phyloP scores from a whole-genome alignment of 2,329 filamentous ascomycete species.

The Penicillium brasilianum region DNA sequence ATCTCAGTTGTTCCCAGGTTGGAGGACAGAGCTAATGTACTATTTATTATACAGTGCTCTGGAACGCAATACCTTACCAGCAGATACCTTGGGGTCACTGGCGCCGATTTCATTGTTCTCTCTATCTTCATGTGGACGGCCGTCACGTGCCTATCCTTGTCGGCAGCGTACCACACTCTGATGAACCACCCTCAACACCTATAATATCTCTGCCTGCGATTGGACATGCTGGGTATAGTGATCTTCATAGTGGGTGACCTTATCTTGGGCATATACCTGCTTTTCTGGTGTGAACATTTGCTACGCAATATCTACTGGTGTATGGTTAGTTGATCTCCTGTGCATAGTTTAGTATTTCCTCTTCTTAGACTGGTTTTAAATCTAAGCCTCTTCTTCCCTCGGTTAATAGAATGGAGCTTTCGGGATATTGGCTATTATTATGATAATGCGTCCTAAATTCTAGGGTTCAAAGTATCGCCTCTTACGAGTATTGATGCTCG shows the following conservation, averaged over 20 bases:
- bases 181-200: constrained; percentile 36
- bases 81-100: constrained; percentile 18
- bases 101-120: constrained; percentile 27
- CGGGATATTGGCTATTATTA: background rate
- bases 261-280: background rate
- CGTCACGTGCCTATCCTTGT: constrained; percentile 12
- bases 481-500: constrained; percentile 11
- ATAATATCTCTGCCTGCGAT: constrained; percentile 30
- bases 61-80: constrained; percentile 16
- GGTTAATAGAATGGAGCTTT: background rate
- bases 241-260: constrained; percentile 21
- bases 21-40: too few species aligned
- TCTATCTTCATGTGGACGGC: constrained; percentile 25
- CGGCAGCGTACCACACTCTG: constrained; percentile 32
- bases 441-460: constrained; percentile 12
- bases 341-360: background rate
- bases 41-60: too few species aligned
- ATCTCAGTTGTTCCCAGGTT: too few species aligned
- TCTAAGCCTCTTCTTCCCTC: background rate
- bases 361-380: background rate
- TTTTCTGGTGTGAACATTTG: constrained; percentile 3
- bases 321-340: background rate
- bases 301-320: constrained; percentile 2
- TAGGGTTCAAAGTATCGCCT: constrained; percentile 9
- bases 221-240: constrained; percentile 28